Percentiles rank a stretch among this genome's conserved stretches.
Evolutionary conservation across 2,329 filamentous ascomycete genomes (phyloP).

Genomic region (Verticillium isaacii): DNA sequence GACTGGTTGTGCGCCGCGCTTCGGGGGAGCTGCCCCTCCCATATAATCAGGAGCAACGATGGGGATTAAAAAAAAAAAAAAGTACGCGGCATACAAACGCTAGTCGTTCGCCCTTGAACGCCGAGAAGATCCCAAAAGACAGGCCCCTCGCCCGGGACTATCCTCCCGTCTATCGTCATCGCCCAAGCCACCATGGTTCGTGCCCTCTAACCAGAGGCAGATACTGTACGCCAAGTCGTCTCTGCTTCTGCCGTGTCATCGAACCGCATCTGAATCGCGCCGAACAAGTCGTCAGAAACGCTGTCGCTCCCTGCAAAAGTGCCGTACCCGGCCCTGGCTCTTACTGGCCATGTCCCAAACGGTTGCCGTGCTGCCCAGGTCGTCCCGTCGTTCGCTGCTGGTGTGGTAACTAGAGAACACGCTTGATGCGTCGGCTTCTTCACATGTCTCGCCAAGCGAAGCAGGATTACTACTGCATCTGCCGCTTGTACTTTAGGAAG

Average conservation of each 20-base stretch:
- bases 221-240: neutral
- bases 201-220: neutral
- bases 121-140: neutral
- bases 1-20: neutral
- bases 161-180: neutral
- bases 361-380: neutral
- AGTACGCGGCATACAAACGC: neutral
- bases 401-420: neutral
- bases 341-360: neutral
- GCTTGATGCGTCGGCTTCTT: neutral
- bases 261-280: neutral
- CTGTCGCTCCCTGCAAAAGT: neutral
- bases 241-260: neutral
- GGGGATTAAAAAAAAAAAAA: neutral
- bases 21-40: neutral
- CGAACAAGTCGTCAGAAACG: neutral
- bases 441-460: neutral
- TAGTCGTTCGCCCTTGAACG: neutral
- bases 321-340: neutral
- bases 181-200: neutral
- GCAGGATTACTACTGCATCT: conserved; percentile 25
- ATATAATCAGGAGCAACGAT: neutral
- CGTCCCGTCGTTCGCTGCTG: neutral
- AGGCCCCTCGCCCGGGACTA: neutral
- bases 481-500: conserved; percentile 45